These are phyloP conservation scores for Picea sitchensis DNA, from an alignment of 75 land plant genomes.

Conservation along the genomic window DNA sequence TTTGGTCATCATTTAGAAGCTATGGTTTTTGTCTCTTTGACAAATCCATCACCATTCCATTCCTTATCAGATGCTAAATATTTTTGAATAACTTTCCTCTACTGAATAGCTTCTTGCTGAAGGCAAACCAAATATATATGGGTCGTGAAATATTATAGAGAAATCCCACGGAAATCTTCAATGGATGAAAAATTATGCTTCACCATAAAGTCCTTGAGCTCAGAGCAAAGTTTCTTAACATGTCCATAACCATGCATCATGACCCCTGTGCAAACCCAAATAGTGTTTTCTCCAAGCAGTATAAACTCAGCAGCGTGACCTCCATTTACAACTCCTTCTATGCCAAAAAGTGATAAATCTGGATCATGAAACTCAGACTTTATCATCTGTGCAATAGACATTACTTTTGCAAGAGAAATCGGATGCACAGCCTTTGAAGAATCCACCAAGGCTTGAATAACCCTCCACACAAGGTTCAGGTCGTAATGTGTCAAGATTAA, in stretches of 20 bases:
- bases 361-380: constrained; percentile 23
- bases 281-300: constrained; percentile 91
- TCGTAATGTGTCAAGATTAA: constrained; percentile 82
- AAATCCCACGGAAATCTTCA: constrained; percentile 91
- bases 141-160: constrained; percentile 90
- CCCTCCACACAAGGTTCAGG: constrained; percentile 99
- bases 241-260: constrained; percentile 98
- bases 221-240: constrained; percentile 79
- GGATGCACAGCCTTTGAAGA: constrained; percentile 96
- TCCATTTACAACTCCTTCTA: constrained; percentile 97
- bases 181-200: constrained; percentile 87
- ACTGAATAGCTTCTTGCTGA: constrained; percentile 76
- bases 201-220: constrained; percentile 92
- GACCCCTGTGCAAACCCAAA: constrained; percentile 99
- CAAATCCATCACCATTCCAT: constrained; percentile 99
- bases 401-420: constrained; percentile 95
- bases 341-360: constrained; percentile 79
- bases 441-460: constrained; percentile 93
- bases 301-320: constrained; percentile 94
- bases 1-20: constrained; percentile 65
- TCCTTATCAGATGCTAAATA: constrained; percentile 92
- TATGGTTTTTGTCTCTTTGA: constrained; percentile 93
- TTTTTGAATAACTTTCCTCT: constrained; percentile 60
- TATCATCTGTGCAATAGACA: constrained; percentile 97
- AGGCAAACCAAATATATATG: constrained; percentile 85